Percentiles rank a stretch among this genome's conserved stretches.
Evolutionary conservation across 106 monocot genomes (phyloP).

Genomic region (Allium fistulosum): DNA sequence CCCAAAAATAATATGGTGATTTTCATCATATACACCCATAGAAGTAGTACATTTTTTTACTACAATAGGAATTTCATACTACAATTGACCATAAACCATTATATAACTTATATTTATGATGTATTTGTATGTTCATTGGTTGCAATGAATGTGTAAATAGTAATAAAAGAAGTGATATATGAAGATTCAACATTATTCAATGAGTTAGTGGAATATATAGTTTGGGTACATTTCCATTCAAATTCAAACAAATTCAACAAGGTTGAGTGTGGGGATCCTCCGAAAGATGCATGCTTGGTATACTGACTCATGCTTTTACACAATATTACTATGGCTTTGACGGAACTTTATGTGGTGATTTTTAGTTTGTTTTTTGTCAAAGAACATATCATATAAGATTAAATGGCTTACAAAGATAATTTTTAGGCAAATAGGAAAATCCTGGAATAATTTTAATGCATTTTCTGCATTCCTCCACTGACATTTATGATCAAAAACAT

Average conservation of each 20-base stretch:
- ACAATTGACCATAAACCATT: too few relatives aligned
- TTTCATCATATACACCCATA: too few relatives aligned
- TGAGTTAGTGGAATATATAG: slow-evolving; percentile 63
- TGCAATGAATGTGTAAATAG: slow-evolving; percentile 14
- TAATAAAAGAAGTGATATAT: slow-evolving; percentile 79
- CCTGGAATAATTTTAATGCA: slow-evolving; percentile 40
- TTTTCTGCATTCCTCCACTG: slow-evolving; percentile 62
- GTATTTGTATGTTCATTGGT: too few relatives aligned
- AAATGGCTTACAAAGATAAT: neutral
- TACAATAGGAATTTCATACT: too few relatives aligned
- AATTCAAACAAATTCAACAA: slow-evolving; percentile 63
- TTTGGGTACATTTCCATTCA: slow-evolving; percentile 91
- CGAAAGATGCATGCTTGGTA: slow-evolving; percentile 70
- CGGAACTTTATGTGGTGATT: neutral
- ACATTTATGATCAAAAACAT: slow-evolving; percentile 4
- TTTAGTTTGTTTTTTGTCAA: slow-evolving; percentile 14
- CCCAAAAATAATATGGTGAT: too few relatives aligned
- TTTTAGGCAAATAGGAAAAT: slow-evolving; percentile 18
- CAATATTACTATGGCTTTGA: too few relatives aligned
- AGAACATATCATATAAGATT: slow-evolving; percentile 32
- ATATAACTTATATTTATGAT: too few relatives aligned
- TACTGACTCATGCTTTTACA: neutral
- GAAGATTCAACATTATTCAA: slow-evolving; percentile 63
- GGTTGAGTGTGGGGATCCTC: slow-evolving; percentile 89
- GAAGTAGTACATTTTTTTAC: too few relatives aligned